These are phyloP conservation scores for Aureobasidium musti DNA, from an alignment of 2,329 filamentous ascomycete species.

Conservation along the genomic window DNA sequence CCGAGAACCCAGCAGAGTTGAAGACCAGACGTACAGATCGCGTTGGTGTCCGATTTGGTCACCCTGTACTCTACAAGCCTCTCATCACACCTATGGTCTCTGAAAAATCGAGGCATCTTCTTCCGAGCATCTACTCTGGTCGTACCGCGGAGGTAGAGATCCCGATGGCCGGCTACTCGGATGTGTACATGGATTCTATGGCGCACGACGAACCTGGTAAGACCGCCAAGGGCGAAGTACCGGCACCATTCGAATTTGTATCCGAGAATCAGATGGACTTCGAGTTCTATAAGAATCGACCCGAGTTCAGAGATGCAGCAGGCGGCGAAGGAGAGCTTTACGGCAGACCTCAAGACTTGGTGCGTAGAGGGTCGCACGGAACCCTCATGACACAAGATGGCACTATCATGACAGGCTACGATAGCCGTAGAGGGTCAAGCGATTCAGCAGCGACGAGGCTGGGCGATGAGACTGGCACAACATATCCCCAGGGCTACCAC, in stretches of 20 bases:
- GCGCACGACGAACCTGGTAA: constrained; percentile 60
- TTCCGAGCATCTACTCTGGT: constrained; percentile 83
- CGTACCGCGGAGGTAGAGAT: constrained; percentile 62
- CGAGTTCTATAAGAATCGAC: constrained; percentile 84
- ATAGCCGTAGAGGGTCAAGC: constrained; percentile 32
- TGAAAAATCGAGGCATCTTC: constrained; percentile 80
- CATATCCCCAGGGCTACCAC: constrained; percentile 53
- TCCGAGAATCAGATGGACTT: constrained; percentile 85
- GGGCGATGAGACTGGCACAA: constrained; percentile 40
- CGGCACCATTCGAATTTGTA: constrained; percentile 80
- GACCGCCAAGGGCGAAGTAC: constrained; percentile 48
- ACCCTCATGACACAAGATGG: constrained; percentile 40
- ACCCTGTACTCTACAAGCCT: constrained; percentile 85
- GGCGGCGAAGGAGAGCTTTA: constrained; percentile 66
- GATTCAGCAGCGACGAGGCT: constrained; percentile 40
- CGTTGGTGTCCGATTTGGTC: constrained; percentile 77
- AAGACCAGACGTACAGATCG: constrained; percentile 62
- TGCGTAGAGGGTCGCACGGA: constrained; percentile 63
- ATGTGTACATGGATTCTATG: constrained; percentile 86
- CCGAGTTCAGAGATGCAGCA: constrained; percentile 83
- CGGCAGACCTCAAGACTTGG: constrained; percentile 60
- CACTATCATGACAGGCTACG: constrained; percentile 33
- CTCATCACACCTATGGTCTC: constrained; percentile 95
- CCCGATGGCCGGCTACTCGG: constrained; percentile 72
- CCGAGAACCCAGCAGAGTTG: constrained; percentile 42